Evolutionary conservation across 2,329 filamentous ascomycete genomes (phyloP), one percentile per base, ranked within the genome.

Genomic region (Fonsecaea pedrosoi): DNA sequence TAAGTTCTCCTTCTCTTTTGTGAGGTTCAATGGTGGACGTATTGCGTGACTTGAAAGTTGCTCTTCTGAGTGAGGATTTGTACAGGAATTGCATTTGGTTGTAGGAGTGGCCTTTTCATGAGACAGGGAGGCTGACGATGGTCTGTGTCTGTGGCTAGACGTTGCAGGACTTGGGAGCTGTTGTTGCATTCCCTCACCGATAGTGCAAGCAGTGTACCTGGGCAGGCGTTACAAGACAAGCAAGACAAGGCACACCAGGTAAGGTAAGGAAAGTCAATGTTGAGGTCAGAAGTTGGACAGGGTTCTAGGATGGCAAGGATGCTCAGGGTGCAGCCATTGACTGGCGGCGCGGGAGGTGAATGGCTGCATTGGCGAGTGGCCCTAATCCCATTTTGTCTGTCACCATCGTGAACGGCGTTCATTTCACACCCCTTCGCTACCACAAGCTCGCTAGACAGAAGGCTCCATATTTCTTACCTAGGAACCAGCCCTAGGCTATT

Each of bases 261-360:
- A 18, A 45, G 56, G 21, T 18, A 48, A 50, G 9, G 55, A 4
- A 7, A 21, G 55, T 59, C 18, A 42, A 38, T 40, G 38, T 37
- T 58, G 56, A 60, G 18, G 57, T 50, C 18, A 59, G 56, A 60
- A 48, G 57, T 18, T 21, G 40, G 45, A 45, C 57, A 60, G 38
- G 57, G 57, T 18, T 60, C 38, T 13, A 12, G 38, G 57, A 38
- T 34, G 25, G 38, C 10, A n/a, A 37, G 42, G 25, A 25, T 40
- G 21, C 18, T 32, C 40, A 32, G 12, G 38, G 40, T 12, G 40
- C 25, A 25, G 25, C 25, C 25, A 25, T 25, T 25, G 25, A 50
- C 40, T 45, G 40, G 40, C 7, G 7, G 13, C 12, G 8, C 8
- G 40, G 40, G 6, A 18, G 40, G 40, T n/a, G 7, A 45, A 10